A percentile compares a stretch with the other conserved stretches of the same genome.
phyloP scores from a whole-genome alignment of 345 rosid species.

The Sisymbrium irio region DNA sequence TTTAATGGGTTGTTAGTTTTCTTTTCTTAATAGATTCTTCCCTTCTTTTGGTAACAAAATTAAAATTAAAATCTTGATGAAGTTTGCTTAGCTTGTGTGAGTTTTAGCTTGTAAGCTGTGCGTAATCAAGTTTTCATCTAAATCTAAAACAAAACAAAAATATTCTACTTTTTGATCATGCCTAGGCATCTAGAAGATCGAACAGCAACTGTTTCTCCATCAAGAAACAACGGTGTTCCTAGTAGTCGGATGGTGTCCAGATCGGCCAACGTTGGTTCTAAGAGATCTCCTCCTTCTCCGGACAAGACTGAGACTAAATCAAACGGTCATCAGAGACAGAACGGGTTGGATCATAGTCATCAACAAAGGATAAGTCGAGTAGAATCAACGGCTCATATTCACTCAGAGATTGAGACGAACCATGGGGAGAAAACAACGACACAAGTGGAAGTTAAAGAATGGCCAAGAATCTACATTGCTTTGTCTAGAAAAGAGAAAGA shows the following conservation, averaged over 20 bases:
- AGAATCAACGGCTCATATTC: slow-evolving; percentile 26
- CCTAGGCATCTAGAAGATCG: slow-evolving; percentile 52
- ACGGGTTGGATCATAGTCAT: slow-evolving; percentile 29
- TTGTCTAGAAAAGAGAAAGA: slow-evolving; percentile 60
- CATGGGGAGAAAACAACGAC: slow-evolving; percentile 20
- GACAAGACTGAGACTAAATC: slow-evolving; percentile 47
- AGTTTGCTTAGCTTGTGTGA: not conserved
- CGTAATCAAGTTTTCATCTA: not conserved
- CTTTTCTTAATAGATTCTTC: not conserved
- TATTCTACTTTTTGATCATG: slow-evolving; percentile 8
- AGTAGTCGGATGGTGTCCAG: slow-evolving; percentile 41
- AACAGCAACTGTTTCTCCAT: slow-evolving; percentile 40
- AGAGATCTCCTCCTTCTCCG: slow-evolving; percentile 42
- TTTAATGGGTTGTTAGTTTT: not conserved
- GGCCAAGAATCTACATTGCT: slow-evolving; percentile 49
- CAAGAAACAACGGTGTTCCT: slow-evolving; percentile 33
- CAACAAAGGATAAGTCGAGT: slow-evolving; percentile 31
- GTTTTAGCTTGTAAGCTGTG: slow-evolving; percentile 4
- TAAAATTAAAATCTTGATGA: not conserved
- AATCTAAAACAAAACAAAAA: not conserved
- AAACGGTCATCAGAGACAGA: slow-evolving; percentile 38
- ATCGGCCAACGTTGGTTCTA: slow-evolving; percentile 38
- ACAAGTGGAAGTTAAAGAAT: slow-evolving; percentile 39
- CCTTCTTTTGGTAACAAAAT: not conserved
- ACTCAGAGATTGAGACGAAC: slow-evolving; percentile 27